Evolutionary conservation across 345 rosid species (phyloP).

Genomic region (Anacardium occidentale): DNA sequence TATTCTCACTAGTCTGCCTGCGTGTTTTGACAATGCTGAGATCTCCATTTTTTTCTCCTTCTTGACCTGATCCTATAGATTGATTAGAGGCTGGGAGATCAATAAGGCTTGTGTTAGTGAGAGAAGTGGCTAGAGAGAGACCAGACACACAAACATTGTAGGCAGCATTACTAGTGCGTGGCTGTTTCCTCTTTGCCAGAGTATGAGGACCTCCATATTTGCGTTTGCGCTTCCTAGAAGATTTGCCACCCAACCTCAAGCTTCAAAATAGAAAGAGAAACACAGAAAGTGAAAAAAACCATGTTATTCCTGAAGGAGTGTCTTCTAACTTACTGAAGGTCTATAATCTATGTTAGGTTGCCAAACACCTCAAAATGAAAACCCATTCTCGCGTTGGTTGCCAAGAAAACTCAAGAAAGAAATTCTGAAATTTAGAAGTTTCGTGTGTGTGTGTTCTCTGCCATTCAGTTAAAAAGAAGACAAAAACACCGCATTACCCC

Average conservation of each 20-base stretch:
- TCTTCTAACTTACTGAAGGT: not conserved
- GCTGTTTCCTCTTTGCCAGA: conserved; percentile 78
- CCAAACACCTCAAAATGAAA: not conserved
- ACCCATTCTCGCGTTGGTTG: not conserved
- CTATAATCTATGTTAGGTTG: not conserved
- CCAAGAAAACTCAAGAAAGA: not conserved
- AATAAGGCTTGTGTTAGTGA: conserved; percentile 35
- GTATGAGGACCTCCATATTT: conserved; percentile 51
- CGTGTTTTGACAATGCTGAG: conserved; percentile 27
- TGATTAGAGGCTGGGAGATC: conserved; percentile 32
- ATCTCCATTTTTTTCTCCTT: conserved; percentile 37
- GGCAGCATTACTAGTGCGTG: conserved; percentile 30
- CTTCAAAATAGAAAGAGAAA: conserved; percentile 41
- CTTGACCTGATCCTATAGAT: conserved; percentile 31
- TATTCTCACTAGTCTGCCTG: conserved; percentile 44
- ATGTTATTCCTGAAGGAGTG: not conserved
- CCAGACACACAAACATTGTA: conserved; percentile 36
- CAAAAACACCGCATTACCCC: not conserved
- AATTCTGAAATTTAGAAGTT: not conserved
- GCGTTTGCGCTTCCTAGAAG: conserved; percentile 82
- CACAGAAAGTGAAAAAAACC: not conserved
- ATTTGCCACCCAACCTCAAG: conserved; percentile 70
- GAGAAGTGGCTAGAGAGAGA: conserved; percentile 40
- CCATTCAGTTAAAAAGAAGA: too few species aligned
- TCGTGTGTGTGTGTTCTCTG: not conserved